Percentiles rank a stretch among this genome's conserved stretches.
Conservation (phyloP, 2,329 filamentous ascomycete genomes). For the Amauroascus niger region DNA sequence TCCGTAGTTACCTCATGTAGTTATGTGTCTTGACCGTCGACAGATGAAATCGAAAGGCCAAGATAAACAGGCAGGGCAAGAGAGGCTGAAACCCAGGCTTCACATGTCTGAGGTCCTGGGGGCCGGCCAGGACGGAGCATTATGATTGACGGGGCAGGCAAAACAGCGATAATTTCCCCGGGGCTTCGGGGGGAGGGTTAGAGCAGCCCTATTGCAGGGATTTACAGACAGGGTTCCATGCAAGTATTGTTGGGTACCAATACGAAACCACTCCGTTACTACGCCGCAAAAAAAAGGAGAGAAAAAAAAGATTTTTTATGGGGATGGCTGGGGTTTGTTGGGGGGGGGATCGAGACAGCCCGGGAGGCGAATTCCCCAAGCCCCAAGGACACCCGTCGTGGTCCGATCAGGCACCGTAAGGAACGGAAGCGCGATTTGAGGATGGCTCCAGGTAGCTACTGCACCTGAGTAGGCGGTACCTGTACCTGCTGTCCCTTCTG, state of each 20-base stretch:
- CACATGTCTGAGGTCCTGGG: neutral
- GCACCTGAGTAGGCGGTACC: neutral
- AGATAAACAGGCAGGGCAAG: too few relatives aligned
- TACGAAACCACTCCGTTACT: neutral
- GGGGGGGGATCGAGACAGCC: neutral
- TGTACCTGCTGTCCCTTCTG: neutral
- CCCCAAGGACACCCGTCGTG: neutral
- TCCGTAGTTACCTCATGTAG: too few relatives aligned
- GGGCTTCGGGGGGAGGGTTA: too few relatives aligned
- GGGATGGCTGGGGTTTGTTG: neutral
- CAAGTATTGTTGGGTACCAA: neutral
- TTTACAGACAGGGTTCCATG: neutral
- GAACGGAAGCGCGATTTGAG: too few relatives aligned
- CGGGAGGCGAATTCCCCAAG: neutral
- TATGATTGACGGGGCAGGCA: neutral
- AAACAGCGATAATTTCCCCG: conserved; percentile 1
- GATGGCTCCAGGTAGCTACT: neutral
- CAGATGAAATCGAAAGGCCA: too few relatives aligned
- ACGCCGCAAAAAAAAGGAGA: neutral
- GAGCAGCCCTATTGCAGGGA: conserved; percentile 3
- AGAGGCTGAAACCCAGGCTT: conserved; percentile 1
- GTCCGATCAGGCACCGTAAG: neutral
- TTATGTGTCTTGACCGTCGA: too few relatives aligned
- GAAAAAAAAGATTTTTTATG: neutral
- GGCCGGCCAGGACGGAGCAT: neutral